phyloP scores from a whole-genome alignment of 1,284 basidiomycete species.

The Ganoderma sinense region DNA sequence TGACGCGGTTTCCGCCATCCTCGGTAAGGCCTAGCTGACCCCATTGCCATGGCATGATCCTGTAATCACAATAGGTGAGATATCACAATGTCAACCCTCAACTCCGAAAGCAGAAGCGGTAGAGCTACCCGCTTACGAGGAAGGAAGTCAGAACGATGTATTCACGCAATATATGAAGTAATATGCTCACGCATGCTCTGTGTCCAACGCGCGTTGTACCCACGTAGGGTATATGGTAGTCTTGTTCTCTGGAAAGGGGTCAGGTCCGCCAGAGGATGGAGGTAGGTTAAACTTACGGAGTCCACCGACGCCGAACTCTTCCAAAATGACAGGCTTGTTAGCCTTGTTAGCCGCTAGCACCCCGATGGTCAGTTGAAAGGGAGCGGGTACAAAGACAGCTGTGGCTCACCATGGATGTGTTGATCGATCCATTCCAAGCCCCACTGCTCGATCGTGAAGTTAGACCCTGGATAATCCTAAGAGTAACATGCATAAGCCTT shows the following conservation, averaged over 20 bases:
- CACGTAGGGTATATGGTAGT: slow-evolving; percentile 57
- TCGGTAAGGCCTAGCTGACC: slow-evolving; percentile 58
- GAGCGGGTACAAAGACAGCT: neutral
- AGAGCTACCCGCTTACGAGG: neutral
- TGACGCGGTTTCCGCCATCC: slow-evolving; percentile 56
- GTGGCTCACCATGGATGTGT: slow-evolving; percentile 49
- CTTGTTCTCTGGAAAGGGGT: slow-evolving; percentile 52
- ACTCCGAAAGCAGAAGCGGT: no score
- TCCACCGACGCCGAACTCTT: slow-evolving; percentile 61
- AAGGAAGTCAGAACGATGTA: neutral
- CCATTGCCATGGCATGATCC: slow-evolving; percentile 69
- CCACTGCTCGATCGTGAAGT: slow-evolving; percentile 58
- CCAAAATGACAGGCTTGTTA: slow-evolving; percentile 59
- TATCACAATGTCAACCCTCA: neutral
- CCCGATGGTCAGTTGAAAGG: neutral
- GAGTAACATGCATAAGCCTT: neutral
- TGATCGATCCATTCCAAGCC: slow-evolving; percentile 61
- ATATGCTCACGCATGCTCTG: slow-evolving; percentile 43
- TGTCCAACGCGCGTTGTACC: slow-evolving; percentile 56
- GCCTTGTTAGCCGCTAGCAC: slow-evolving; percentile 54
- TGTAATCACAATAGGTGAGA: slow-evolving; percentile 24
- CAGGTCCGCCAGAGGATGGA: neutral
- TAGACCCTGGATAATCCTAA: slow-evolving; percentile 57
- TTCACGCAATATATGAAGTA: neutral
- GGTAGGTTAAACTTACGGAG: slow-evolving; percentile 41